Percentiles rank a stretch among this genome's conserved stretches.
phyloP scores from a whole-genome alignment of 192 early-diverging fungal species.

The Backusella psychrophila region DNA sequence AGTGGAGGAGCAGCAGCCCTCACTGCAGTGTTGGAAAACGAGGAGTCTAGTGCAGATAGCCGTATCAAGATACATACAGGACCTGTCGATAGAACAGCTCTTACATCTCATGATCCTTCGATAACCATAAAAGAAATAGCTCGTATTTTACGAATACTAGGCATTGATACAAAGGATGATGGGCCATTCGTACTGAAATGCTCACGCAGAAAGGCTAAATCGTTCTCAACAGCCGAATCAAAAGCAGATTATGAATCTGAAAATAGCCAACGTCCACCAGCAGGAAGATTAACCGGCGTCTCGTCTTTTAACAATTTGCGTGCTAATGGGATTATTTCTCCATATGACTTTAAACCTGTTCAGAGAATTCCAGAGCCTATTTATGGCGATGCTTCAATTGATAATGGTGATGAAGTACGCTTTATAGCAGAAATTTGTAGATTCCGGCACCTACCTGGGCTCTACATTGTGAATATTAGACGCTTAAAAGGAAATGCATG shows the following conservation, averaged over 20 bases:
- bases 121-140: constrained; percentile 51
- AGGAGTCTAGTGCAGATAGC: constrained; percentile 19
- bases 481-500: constrained; percentile 61
- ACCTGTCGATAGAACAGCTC: constrained; percentile 51
- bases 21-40: not conserved
- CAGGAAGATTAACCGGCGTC: not conserved
- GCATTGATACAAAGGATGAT: constrained; percentile 23
- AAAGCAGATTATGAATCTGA: not conserved
- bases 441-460: constrained; percentile 73
- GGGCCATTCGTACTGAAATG: constrained; percentile 53
- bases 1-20: not conserved
- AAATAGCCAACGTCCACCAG: not conserved
- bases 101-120: constrained; percentile 49
- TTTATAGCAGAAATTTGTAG: constrained; percentile 77
- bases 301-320: not conserved
- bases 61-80: constrained; percentile 58
- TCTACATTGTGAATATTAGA: constrained; percentile 60
- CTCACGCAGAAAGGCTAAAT: constrained; percentile 33
- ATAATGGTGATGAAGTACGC: constrained; percentile 65
- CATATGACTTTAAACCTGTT: not conserved
- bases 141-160: constrained; percentile 27
- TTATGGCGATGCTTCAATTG: constrained; percentile 37
- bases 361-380: constrained; percentile 23
- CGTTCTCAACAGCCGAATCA: not conserved
- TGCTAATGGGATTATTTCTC: not conserved